Percentiles rank a stretch among this genome's conserved stretches.
Evolutionary conservation across 2,329 filamentous ascomycete genomes (phyloP).

Genomic region (Exophiala calicioides): DNA sequence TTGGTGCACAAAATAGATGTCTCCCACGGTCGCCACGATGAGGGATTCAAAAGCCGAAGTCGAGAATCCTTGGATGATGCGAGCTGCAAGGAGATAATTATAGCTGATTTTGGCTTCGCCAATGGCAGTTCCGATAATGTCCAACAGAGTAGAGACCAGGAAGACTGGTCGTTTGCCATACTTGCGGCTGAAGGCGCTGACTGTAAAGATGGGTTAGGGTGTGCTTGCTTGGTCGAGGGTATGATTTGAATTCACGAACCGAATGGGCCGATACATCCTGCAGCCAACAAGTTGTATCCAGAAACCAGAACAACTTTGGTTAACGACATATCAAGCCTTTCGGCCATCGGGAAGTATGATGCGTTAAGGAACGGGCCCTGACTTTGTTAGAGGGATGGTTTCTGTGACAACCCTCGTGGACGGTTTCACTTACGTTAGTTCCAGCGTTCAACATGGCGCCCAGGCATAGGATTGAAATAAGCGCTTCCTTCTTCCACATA

Average conservation of each 20-base stretch:
- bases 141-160: conserved; percentile 29
- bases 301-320: conserved; percentile 27
- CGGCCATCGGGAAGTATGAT: conserved; percentile 27
- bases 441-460: conserved; percentile 34
- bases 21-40: conserved; percentile 49
- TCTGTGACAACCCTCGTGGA: neutral
- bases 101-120: conserved; percentile 27
- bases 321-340: conserved; percentile 20
- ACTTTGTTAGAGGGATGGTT: conserved; percentile 1
- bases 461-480: conserved; percentile 33
- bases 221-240: too few relatives aligned
- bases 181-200: conserved; percentile 45
- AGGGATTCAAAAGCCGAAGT: conserved; percentile 53
- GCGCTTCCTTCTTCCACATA: conserved; percentile 33
- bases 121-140: conserved; percentile 28
- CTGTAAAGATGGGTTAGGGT: too few relatives aligned
- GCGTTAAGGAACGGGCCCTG: conserved; percentile 28
- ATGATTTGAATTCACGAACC: conserved; percentile 11
- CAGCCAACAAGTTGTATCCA: conserved; percentile 30
- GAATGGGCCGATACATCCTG: conserved; percentile 27
- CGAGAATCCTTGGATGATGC: conserved; percentile 38
- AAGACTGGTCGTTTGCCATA: conserved; percentile 41
- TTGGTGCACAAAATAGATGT: conserved; percentile 41
- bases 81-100: conserved; percentile 29
- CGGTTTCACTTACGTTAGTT: conserved; percentile 23